Conservation (phyloP, 2,329 filamentous ascomycete genomes). For the Fusarium longipes region DNA sequence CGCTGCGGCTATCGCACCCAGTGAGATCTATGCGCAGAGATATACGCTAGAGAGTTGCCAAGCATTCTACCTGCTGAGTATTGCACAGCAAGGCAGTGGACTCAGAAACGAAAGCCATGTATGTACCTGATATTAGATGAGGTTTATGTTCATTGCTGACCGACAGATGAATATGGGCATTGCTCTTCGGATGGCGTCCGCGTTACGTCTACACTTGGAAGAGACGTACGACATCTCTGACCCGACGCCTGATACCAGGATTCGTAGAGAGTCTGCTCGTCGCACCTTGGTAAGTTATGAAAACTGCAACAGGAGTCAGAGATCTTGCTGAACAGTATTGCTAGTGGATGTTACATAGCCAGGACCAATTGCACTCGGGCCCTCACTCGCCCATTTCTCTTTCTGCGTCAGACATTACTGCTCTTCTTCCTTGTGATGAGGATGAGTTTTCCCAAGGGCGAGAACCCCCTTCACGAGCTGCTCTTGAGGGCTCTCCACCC, state of each 20-base stretch:
- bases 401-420: slow-evolving; percentile 64
- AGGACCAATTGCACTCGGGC: slow-evolving; percentile 67
- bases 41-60: slow-evolving; percentile 65
- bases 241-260: slow-evolving; percentile 58
- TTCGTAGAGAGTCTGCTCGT: slow-evolving; percentile 66
- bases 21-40: slow-evolving; percentile 62
- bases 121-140: slow-evolving; percentile 41
- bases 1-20: slow-evolving; percentile 59
- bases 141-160: neutral
- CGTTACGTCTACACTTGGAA: slow-evolving; percentile 66
- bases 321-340: slow-evolving; percentile 5
- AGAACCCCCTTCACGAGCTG: slow-evolving; percentile 62
- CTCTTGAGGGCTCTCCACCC: slow-evolving; percentile 64
- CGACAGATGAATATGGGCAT: slow-evolving; percentile 66
- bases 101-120: slow-evolving; percentile 66
- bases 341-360: slow-evolving; percentile 69
- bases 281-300: slow-evolving; percentile 61
- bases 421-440: slow-evolving; percentile 65
- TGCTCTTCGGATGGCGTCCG: slow-evolving; percentile 65
- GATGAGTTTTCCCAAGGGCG: slow-evolving; percentile 61
- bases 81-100: slow-evolving; percentile 68
- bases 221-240: slow-evolving; percentile 62
- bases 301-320: neutral
- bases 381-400: slow-evolving; percentile 63
- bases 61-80: slow-evolving; percentile 68